Base-by-base conservation (phyloP, 163 green algal genomes). In the Prototheca cutis region DNA sequence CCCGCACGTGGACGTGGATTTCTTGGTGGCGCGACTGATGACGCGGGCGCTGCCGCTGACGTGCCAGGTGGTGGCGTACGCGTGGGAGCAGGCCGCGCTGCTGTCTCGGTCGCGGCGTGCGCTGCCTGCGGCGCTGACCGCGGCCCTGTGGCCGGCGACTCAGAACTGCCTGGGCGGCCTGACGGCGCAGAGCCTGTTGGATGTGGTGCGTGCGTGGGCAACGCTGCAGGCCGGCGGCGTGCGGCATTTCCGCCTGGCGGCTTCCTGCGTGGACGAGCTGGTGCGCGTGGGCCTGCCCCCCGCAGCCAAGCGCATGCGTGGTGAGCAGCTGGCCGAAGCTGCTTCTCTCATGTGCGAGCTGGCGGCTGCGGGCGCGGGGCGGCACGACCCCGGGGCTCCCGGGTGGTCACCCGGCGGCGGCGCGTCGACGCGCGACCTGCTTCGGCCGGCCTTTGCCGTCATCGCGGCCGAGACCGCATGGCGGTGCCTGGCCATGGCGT, bases 121-220 rank as follows among this genome's bases (percentile, higher is more conserved):
- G 21, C 23, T 39, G 6, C 54, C 54, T 10, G 21, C 8, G 8
- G 7, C 18, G 24, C 40, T 61, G 2, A 34, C 19, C 10, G 25
- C 25, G 24, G 54, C 54, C 24, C 40, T 61, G 8, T 61, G 54
- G 54, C 54, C 54, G 6, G 54, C 54, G 7, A 61, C 54, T 15
- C 27, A 8, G 27, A 24, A 27, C 25, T 61, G 54, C 1, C 42
- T 51, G 42, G 42, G 25, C 42, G 10, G 18, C 13, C 25, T 51
- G 10, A 8, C 10, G 18, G 10, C 13, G 10, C 13, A 59, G 34
- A 29, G 25, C 34, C 8, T 59, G 7, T 7, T 59, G 21, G 53
- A 59, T 19, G 49, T 59, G 21, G 7, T 59, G 18, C 8, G 6
- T 1, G 53, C 53, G 6, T 59, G 53, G 53, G n/a, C 25, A 19